Evolutionary conservation across 2,329 filamentous ascomycete species (phyloP).

Genomic region (Aphanoascus verrucosus): DNA sequence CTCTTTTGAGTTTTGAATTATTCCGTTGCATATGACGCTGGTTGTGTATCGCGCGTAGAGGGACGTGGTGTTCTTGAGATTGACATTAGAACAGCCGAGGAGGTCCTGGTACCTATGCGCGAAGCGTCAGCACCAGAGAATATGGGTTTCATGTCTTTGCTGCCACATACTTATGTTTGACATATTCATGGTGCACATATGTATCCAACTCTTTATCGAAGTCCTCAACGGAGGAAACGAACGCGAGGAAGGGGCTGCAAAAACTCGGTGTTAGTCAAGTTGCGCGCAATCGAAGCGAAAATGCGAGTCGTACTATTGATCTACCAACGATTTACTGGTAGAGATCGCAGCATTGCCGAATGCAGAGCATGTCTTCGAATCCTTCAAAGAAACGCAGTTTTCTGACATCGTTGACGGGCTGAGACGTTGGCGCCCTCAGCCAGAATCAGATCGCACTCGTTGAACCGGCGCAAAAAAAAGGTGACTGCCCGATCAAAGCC

Average conservation of each 20-base stretch:
- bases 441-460: neutral
- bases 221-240: conserved; percentile 60
- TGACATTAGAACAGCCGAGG: conserved; percentile 68
- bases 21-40: conserved; percentile 82
- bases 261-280: conserved; percentile 15
- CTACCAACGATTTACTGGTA: conserved; percentile 47
- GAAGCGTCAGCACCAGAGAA: conserved; percentile 8
- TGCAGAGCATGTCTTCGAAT: conserved; percentile 60
- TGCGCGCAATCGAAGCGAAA: conserved; percentile 4
- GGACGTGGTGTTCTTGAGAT: conserved; percentile 65
- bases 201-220: conserved; percentile 66
- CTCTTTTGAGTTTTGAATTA: conserved; percentile 76
- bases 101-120: conserved; percentile 61
- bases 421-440: neutral
- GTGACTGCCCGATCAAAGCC: neutral
- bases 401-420: conserved; percentile 23
- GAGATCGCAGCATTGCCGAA: conserved; percentile 64
- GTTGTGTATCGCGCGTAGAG: conserved; percentile 90
- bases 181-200: conserved; percentile 66
- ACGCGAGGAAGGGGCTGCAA: conserved; percentile 68
- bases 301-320: conserved; percentile 50
- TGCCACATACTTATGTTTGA: conserved; percentile 59
- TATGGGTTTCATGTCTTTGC: neutral
- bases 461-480: neutral
- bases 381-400: conserved; percentile 56